phyloP scores from a whole-genome alignment of 345 rosid genomes.

The Angophora floribunda region DNA sequence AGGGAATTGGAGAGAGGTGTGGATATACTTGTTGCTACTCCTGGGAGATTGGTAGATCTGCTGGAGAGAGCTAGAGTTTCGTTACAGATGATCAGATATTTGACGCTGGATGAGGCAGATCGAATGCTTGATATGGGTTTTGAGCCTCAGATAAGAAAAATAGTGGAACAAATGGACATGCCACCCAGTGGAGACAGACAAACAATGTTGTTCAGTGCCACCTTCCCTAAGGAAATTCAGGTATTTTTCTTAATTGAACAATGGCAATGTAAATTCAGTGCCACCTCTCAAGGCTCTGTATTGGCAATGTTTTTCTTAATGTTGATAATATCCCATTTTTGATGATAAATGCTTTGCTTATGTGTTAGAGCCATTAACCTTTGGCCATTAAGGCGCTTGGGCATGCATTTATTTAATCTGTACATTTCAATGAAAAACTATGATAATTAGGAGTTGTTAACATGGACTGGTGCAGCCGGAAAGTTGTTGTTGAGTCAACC shows the following conservation, averaged over 20 bases:
- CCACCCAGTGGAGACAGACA: constrained; percentile 82
- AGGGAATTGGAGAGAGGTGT: constrained; percentile 96
- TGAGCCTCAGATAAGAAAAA: constrained; percentile 97
- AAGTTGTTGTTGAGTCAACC: background rate
- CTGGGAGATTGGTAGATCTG: constrained; percentile 93
- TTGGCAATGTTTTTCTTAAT: background rate
- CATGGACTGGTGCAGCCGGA: background rate
- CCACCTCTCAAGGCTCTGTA: background rate
- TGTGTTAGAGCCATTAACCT: background rate
- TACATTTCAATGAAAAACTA: background rate
- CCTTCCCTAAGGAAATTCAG: constrained; percentile 98
- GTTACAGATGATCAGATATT: constrained; percentile 74
- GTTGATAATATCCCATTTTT: background rate
- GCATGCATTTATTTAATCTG: background rate
- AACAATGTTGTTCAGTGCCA: constrained; percentile 95
- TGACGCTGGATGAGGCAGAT: constrained; percentile 98
- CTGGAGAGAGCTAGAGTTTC: constrained; percentile 97
- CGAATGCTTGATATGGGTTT: constrained; percentile 99
- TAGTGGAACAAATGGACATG: constrained; percentile 97
- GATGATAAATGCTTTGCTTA: background rate
- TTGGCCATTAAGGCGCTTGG: background rate
- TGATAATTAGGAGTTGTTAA: background rate
- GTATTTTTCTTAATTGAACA: constrained; percentile 12
- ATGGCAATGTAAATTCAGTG: background rate
- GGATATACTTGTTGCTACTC: constrained; percentile 98